Conservation (phyloP, 257 asterid genomes). For the Perilla frutescens region DNA sequence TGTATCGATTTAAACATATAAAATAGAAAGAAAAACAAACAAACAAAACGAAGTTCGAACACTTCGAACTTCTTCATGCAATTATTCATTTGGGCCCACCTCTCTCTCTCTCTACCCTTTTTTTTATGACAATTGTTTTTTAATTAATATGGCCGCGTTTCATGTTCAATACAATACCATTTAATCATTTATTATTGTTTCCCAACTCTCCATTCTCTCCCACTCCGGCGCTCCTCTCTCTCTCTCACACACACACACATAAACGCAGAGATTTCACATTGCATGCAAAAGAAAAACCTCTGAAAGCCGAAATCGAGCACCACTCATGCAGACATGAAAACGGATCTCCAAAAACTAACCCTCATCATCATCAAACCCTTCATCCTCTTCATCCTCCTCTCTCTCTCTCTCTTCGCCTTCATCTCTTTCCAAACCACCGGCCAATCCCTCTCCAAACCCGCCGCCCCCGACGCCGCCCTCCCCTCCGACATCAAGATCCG, state of each 20-base stretch:
- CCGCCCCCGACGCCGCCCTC: conserved; percentile 25
- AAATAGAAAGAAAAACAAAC: too few relatives aligned
- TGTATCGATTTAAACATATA: too few relatives aligned
- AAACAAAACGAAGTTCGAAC: neutral
- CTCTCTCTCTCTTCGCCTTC: conserved; percentile 49
- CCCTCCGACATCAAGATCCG: conserved; percentile 76
- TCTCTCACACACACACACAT: neutral
- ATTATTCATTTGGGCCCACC: conserved; percentile 25
- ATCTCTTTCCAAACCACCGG: conserved; percentile 53
- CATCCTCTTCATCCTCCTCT: conserved; percentile 49
- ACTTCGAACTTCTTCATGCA: conserved; percentile 1
- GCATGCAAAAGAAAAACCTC: conserved; percentile 26
- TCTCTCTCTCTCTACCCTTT: too few relatives aligned
- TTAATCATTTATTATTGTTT: too few relatives aligned
- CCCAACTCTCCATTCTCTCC: too few relatives aligned
- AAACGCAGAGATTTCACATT: neutral
- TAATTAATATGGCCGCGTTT: too few relatives aligned
- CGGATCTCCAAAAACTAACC: conserved; percentile 44
- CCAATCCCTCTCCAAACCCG: conserved; percentile 25
- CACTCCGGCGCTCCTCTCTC: neutral
- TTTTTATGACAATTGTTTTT: too few relatives aligned
- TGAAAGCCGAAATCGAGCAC: neutral
- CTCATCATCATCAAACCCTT: conserved; percentile 52
- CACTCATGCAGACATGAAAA: conserved; percentile 51
- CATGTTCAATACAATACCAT: too few relatives aligned